These are phyloP conservation scores for Pythium apleroticum DNA, from an alignment of 352 stramenopile genomes.

Conservation along the genomic window DNA sequence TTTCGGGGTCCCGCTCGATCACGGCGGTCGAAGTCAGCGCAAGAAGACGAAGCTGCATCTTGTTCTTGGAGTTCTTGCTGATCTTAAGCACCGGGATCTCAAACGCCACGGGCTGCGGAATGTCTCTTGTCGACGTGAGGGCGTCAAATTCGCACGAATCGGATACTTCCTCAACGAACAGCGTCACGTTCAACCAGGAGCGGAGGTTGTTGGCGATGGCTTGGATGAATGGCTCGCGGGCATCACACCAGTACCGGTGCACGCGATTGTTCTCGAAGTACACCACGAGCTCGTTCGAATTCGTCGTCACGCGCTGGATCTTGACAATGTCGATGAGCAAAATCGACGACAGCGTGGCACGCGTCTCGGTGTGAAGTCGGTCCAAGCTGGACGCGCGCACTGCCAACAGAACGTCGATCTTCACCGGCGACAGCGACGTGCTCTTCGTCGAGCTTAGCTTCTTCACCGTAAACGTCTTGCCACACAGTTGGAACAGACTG, in stretches of 20 bases:
- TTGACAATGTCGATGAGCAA: slow-evolving; percentile 88
- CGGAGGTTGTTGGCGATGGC: slow-evolving; percentile 85
- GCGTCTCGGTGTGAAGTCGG: slow-evolving; percentile 62
- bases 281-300: slow-evolving; percentile 79
- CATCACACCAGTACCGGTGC: slow-evolving; percentile 86
- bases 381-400: slow-evolving; percentile 80
- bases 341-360: slow-evolving; percentile 75
- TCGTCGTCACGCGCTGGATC: slow-evolving; percentile 82
- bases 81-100: slow-evolving; percentile 86
- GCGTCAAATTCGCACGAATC: slow-evolving; percentile 86
- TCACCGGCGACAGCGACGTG: slow-evolving; percentile 62
- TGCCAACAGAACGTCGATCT: slow-evolving; percentile 69
- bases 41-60: slow-evolving; percentile 71
- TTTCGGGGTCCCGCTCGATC: slow-evolving; percentile 74
- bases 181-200: slow-evolving; percentile 78
- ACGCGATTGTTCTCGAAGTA: slow-evolving; percentile 89
- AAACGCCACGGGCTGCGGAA: slow-evolving; percentile 78
- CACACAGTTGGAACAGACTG: slow-evolving; percentile 83
- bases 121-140: slow-evolving; percentile 72
- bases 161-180: slow-evolving; percentile 83
- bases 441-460: slow-evolving; percentile 84
- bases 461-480: slow-evolving; percentile 82
- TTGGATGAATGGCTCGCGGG: slow-evolving; percentile 85
- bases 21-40: slow-evolving; percentile 68
- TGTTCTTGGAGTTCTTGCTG: slow-evolving; percentile 74